A percentile compares a stretch with the other conserved stretches of the same genome.
These are phyloP conservation scores for Alternaria sp. DNA, from an alignment of 2,329 filamentous ascomycete species.

Conservation along the genomic window DNA sequence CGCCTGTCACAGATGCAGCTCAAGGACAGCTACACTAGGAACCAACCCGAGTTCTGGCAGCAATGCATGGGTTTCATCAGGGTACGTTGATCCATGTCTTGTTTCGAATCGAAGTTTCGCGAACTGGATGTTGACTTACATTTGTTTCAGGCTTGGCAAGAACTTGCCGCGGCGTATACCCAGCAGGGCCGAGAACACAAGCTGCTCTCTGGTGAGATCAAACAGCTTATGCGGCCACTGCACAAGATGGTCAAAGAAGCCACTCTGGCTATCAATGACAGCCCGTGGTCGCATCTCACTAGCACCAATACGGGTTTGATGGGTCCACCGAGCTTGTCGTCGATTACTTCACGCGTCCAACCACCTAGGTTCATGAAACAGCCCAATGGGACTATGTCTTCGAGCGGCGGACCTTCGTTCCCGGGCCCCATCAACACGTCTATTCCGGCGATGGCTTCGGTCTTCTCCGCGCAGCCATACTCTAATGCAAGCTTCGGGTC, in stretches of 20 bases:
- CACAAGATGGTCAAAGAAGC: conserved; percentile 85
- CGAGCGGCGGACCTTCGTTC: conserved; percentile 34
- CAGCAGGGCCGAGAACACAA: conserved; percentile 51
- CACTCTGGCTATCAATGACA: conserved; percentile 71
- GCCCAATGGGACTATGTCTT: conserved; percentile 31
- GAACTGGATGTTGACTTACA: conserved; percentile 40
- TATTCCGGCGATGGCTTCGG: conserved; percentile 36
- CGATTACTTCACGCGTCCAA: conserved; percentile 44
- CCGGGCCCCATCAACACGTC: conserved; percentile 48
- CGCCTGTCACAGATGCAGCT: conserved; percentile 81
- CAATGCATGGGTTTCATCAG: conserved; percentile 77
- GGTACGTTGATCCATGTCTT: conserved; percentile 42
- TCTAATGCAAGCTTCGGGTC: conserved; percentile 35
- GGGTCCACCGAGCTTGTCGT: conserved; percentile 42
- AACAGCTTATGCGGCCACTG: conserved; percentile 76
- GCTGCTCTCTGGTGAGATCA: conserved; percentile 68
- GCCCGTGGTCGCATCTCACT: conserved; percentile 66
- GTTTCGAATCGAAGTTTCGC: conserved; percentile 9
- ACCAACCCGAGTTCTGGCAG: conserved; percentile 67
- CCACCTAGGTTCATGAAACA: conserved; percentile 40
- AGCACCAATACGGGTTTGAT: conserved; percentile 36
- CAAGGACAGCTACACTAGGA: conserved; percentile 79
- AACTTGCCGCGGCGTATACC: conserved; percentile 59
- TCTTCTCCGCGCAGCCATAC: conserved; percentile 36
- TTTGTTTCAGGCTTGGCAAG: conserved; percentile 65